These are phyloP conservation scores for Starmera dryadoides DNA, from an alignment of 805 yeast species.

Conservation along the genomic window DNA sequence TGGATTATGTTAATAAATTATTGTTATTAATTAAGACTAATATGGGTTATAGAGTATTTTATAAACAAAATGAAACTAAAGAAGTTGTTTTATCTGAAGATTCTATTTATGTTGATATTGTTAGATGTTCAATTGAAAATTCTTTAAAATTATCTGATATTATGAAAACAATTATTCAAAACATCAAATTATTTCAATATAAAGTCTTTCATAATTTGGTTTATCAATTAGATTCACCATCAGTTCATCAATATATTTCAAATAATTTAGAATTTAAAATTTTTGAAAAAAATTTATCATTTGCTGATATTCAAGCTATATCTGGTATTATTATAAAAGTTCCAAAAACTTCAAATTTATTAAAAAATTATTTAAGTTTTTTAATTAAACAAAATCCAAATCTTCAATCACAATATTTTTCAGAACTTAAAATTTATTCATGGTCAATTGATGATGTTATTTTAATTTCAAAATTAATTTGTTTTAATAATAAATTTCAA, in stretches of 20 bases:
- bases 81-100: neutral
- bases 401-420: neutral
- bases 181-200: slow-evolving; percentile 10
- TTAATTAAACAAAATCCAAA: slow-evolving; percentile 3
- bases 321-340: slow-evolving; percentile 4
- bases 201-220: slow-evolving; percentile 9
- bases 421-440: neutral
- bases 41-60: slow-evolving; percentile 8
- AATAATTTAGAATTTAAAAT: slow-evolving; percentile 18
- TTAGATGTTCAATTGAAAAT: slow-evolving; percentile 2
- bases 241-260: slow-evolving; percentile 9
- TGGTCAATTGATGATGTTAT: neutral
- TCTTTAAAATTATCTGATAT: neutral
- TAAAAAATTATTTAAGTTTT: slow-evolving; percentile 8
- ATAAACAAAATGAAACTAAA: slow-evolving; percentile 1
- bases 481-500: neutral
- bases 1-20: slow-evolving; percentile 11
- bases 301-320: slow-evolving; percentile 5
- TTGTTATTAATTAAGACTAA: slow-evolving; percentile 10
- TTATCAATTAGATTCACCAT: neutral
- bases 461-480: neutral
- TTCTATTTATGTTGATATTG: slow-evolving; percentile 3
- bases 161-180: slow-evolving; percentile 10
- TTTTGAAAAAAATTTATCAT: slow-evolving; percentile 5
- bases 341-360: slow-evolving; percentile 6